Evolutionary conservation across 2,329 filamentous ascomycete species (phyloP).

Genomic region (Sclerotinia glacialis): DNA sequence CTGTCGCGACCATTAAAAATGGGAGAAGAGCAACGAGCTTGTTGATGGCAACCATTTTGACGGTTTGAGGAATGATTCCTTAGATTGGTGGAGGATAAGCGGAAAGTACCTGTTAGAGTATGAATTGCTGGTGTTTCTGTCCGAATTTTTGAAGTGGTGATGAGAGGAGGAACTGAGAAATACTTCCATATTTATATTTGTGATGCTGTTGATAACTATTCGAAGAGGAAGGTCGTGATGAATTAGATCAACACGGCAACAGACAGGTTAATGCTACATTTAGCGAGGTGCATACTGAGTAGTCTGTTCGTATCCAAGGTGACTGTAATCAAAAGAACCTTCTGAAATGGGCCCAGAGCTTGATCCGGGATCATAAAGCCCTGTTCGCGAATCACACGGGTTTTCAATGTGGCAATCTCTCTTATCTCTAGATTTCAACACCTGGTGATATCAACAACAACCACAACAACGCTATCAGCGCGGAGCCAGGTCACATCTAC

Average conservation of each 20-base stretch:
- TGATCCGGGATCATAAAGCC: too few species aligned
- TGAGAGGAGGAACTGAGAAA: not conserved
- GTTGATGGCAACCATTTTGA: conserved; percentile 10
- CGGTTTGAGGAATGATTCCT: not conserved
- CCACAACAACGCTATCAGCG: too few species aligned
- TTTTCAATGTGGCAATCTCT: too few species aligned
- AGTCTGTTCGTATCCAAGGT: too few species aligned
- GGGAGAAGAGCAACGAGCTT: conserved; percentile 13
- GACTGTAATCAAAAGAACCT: too few species aligned
- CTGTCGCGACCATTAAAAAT: not conserved
- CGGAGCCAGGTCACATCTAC: not conserved
- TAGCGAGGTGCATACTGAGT: not conserved
- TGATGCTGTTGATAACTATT: not conserved
- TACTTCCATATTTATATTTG: not conserved
- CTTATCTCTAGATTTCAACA: too few species aligned
- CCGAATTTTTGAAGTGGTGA: not conserved
- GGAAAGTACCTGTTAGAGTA: not conserved
- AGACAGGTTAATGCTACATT: not conserved
- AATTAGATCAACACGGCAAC: not conserved
- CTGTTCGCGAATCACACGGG: too few species aligned
- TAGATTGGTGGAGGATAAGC: too few species aligned
- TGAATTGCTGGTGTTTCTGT: not conserved
- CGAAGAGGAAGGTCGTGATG: not conserved
- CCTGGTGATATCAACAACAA: too few species aligned
- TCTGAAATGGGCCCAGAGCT: too few species aligned